Evolutionary conservation across 108 stramenopile genomes (phyloP).

Genomic region (Cyclostephanos tholiformis): DNA sequence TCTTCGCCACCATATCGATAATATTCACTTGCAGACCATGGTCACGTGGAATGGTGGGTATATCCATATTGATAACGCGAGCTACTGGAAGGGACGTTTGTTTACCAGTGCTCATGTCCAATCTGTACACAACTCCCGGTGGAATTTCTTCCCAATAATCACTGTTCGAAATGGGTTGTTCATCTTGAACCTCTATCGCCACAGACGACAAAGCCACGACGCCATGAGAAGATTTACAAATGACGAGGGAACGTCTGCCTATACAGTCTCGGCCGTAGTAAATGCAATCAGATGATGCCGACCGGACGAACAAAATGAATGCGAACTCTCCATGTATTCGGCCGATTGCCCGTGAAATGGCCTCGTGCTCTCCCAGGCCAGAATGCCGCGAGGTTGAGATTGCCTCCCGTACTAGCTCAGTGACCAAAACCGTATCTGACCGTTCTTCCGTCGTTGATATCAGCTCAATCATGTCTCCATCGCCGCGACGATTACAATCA

Average conservation of each 20-base stretch:
- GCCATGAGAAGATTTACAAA: conserved; percentile 36
- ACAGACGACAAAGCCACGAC: conserved; percentile 43
- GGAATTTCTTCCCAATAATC: conserved; percentile 64
- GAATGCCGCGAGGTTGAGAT: conserved; percentile 12
- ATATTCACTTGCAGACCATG: background rate
- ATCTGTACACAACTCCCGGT: conserved; percentile 63
- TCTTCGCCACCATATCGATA: conserved; percentile 18
- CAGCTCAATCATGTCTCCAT: conserved; percentile 31
- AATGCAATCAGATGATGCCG: conserved; percentile 33
- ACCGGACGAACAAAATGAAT: conserved; percentile 42
- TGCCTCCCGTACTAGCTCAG: conserved; percentile 36
- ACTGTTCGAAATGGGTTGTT: conserved; percentile 20
- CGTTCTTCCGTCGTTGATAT: conserved; percentile 18
- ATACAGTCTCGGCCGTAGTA: conserved; percentile 69
- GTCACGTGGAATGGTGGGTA: conserved; percentile 3
- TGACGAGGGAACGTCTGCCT: conserved; percentile 74
- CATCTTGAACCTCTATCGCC: conserved; percentile 6
- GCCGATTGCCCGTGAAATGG: conserved; percentile 26
- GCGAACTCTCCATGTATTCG: conserved; percentile 54
- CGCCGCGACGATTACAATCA: conserved; percentile 19
- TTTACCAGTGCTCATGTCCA: conserved; percentile 33
- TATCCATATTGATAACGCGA: conserved; percentile 27
- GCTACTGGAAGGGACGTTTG: conserved; percentile 27
- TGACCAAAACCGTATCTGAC: conserved; percentile 47
- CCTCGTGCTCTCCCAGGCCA: conserved; percentile 25